A percentile compares a stretch with the other conserved stretches of the same genome.
phyloP scores from a whole-genome alignment of 495 filamentous ascomycete species.

The Hypomontagnella monticulosa region DNA sequence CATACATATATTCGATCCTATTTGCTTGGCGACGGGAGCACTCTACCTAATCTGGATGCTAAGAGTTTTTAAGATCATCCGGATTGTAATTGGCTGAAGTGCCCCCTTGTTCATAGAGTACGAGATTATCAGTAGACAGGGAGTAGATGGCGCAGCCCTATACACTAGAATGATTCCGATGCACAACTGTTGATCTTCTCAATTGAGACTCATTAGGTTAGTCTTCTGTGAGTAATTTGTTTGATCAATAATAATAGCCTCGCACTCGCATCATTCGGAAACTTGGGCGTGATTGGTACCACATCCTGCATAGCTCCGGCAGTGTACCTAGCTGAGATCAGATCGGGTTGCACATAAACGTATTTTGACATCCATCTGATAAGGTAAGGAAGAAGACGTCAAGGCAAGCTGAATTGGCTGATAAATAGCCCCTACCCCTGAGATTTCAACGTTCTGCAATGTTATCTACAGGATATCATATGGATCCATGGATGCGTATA shows the following conservation, averaged over 20 bases:
- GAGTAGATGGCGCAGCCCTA: constrained; percentile 21
- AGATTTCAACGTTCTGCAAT: too few species aligned
- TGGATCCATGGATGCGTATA: too few species aligned
- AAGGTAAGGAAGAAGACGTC: too few species aligned
- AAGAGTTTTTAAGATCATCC: constrained; percentile 30
- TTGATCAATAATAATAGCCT: constrained; percentile 8
- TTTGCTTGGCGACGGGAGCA: constrained; percentile 34
- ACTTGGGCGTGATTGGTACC: constrained; percentile 9
- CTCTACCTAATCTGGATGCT: constrained; percentile 29
- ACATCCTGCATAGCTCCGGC: too few species aligned
- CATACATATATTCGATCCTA: constrained; percentile 34
- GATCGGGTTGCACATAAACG: too few species aligned
- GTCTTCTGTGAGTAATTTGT: constrained; percentile 22
- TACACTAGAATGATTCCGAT: constrained; percentile 7
- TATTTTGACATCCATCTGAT: too few species aligned
- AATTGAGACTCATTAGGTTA: constrained; percentile 10
- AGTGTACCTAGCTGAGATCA: too few species aligned
- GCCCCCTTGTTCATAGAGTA: constrained; percentile 3
- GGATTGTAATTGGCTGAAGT: constrained; percentile 27
- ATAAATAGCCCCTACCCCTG: too few species aligned
- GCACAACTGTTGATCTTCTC: constrained; percentile 4
- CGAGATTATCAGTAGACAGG: constrained; percentile 26
- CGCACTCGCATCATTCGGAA: not conserved
- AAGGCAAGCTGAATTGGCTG: too few species aligned
- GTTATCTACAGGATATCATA: too few species aligned